These are phyloP conservation scores for Taxawa tesnikishii DNA, from an alignment of 2,329 filamentous ascomycete genomes.

Conservation along the genomic window DNA sequence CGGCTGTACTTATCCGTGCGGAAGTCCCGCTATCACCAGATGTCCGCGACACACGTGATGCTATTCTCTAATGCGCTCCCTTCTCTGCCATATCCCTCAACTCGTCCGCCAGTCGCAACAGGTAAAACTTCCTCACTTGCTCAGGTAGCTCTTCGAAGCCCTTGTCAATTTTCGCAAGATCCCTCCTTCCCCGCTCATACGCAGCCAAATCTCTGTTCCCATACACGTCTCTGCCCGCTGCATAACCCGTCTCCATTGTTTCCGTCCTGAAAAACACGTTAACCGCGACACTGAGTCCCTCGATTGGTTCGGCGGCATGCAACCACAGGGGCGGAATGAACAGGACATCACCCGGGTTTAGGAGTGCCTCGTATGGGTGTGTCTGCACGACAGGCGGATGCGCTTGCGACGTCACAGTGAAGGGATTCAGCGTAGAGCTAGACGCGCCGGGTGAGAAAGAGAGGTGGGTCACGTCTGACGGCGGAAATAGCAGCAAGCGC, in stretches of 20 bases:
- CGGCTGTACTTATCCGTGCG: too few species aligned
- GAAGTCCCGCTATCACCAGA: too few species aligned
- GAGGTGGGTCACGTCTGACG: slow-evolving; percentile 57
- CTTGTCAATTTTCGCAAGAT: slow-evolving; percentile 54
- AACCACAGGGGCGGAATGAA: slow-evolving; percentile 78
- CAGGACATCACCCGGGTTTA: slow-evolving; percentile 63
- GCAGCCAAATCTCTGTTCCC: slow-evolving; percentile 75
- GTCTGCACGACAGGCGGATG: slow-evolving; percentile 28
- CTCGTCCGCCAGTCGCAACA: slow-evolving; percentile 59
- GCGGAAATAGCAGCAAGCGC: slow-evolving; percentile 64
- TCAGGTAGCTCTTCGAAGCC: slow-evolving; percentile 52
- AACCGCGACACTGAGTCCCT: slow-evolving; percentile 58
- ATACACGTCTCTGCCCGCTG: slow-evolving; percentile 69
- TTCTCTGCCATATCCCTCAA: too few species aligned
- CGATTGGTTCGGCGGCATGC: slow-evolving; percentile 51
- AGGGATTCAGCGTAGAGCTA: slow-evolving; percentile 66
- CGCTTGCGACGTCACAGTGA: slow-evolving; percentile 23
- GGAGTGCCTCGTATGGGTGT: slow-evolving; percentile 52
- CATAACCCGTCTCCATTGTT: slow-evolving; percentile 51
- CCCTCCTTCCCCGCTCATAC: slow-evolving; percentile 69
- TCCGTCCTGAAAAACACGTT: slow-evolving; percentile 74
- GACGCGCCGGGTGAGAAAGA: slow-evolving; percentile 66
- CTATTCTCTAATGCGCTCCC: too few species aligned
- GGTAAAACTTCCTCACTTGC: slow-evolving; percentile 62
- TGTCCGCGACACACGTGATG: too few species aligned